A percentile compares a stretch with the other conserved stretches of the same genome.
These are phyloP conservation scores for Apophysomyces variabilis DNA, from an alignment of 371 early-diverging fungal genomes.

Conservation along the genomic window DNA sequence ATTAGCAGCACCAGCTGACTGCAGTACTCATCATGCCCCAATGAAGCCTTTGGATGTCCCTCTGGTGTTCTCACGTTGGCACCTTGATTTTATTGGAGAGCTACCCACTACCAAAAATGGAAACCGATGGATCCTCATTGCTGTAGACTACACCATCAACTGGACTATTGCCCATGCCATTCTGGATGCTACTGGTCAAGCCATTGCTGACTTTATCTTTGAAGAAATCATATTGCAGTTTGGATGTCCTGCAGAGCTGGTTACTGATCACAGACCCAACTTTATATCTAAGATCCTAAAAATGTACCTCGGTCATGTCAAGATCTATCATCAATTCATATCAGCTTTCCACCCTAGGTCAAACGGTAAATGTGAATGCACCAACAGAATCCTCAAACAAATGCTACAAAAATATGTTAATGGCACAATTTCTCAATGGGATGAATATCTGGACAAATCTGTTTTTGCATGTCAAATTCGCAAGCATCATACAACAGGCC, in stretches of 20 bases:
- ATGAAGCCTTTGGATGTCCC: constrained; percentile 12
- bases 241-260: constrained; percentile 35
- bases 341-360: constrained; percentile 28
- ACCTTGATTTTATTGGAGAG: constrained; percentile 33
- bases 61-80: constrained; percentile 25
- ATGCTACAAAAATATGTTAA: constrained; percentile 8
- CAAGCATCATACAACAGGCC: background rate
- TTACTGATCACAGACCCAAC: constrained; percentile 43
- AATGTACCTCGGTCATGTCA: background rate
- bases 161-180: constrained; percentile 42
- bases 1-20: constrained; percentile 18
- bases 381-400: background rate
- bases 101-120: constrained; percentile 14
- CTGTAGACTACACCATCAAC: constrained; percentile 45
- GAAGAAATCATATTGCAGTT: constrained; percentile 6
- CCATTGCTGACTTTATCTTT: constrained; percentile 38
- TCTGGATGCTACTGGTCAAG: constrained; percentile 33
- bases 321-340: constrained; percentile 20
- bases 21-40: constrained; percentile 16
- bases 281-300: constrained; percentile 26
- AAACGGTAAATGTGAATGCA: constrained; percentile 28
- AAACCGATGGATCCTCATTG: constrained; percentile 28
- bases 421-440: constrained; percentile 13
- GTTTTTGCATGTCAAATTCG: constrained; percentile 15
- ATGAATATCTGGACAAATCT: constrained; percentile 19